Percentiles rank a stretch among this genome's conserved stretches.
phyloP scores from a whole-genome alignment of 2,329 filamentous ascomycete genomes.

The Colletotrichum incanum region DNA sequence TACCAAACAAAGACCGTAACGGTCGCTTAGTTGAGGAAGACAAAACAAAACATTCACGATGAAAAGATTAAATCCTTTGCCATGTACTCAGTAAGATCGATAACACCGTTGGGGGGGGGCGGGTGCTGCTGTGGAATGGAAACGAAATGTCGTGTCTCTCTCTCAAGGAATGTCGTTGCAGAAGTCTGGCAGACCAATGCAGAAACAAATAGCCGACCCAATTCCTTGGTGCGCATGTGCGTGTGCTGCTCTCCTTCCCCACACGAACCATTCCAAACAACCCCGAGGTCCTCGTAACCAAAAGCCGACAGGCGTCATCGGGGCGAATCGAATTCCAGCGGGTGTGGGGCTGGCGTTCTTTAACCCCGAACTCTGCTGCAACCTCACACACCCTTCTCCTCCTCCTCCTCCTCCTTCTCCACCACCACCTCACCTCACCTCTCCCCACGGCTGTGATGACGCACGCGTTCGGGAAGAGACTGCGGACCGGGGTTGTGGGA shows the following conservation, averaged over 20 bases:
- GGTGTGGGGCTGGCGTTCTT: conserved; percentile 12
- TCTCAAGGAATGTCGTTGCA: conserved; percentile 12
- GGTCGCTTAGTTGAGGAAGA: no score
- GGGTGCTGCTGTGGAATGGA: neutral
- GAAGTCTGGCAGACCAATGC: neutral
- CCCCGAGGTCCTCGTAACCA: neutral
- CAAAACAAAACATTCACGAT: neutral
- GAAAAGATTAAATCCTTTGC: neutral
- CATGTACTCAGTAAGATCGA: neutral
- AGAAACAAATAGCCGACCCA: neutral
- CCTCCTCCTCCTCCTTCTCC: no score
- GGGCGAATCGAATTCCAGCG: conserved; percentile 11
- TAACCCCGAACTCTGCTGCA: conserved; percentile 35
- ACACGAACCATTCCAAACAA: conserved; percentile 17
- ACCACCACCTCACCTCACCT: neutral
- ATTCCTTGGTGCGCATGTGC: neutral
- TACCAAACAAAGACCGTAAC: neutral
- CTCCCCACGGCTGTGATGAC: neutral
- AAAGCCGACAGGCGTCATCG: neutral
- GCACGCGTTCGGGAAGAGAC: neutral
- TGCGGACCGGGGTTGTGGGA: neutral
- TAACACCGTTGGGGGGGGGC: neutral
- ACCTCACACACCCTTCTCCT: conserved; percentile 20
- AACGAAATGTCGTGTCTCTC: neutral
- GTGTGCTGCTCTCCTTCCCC: conserved; percentile 19